phyloP scores from a whole-genome alignment of 176 grass and related monocot species.

The Rhynchospora tenuis region DNA sequence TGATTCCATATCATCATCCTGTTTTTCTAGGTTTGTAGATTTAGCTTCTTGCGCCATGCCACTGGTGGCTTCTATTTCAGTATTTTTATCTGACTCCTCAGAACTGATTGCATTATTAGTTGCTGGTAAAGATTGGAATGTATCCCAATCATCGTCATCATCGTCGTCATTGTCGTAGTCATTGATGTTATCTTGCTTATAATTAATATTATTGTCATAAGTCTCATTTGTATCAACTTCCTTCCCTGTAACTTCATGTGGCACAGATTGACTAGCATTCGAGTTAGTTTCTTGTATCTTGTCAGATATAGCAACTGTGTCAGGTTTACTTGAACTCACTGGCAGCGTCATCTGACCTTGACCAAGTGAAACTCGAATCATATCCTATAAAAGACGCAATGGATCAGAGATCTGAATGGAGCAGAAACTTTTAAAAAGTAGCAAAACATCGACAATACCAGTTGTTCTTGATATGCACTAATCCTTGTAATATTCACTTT shows the following conservation, averaged over 20 bases:
- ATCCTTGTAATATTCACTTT: slow-evolving; percentile 11
- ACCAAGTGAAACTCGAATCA: slow-evolving; percentile 78
- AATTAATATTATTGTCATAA: neutral
- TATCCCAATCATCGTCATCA: slow-evolving; percentile 79
- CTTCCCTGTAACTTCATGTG: slow-evolving; percentile 26
- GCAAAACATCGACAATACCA: neutral
- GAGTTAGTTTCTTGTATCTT: slow-evolving; percentile 27
- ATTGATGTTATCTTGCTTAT: slow-evolving; percentile 22
- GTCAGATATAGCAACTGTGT: slow-evolving; percentile 32
- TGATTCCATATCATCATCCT: neutral
- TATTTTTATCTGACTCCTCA: slow-evolving; percentile 5
- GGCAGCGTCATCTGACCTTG: slow-evolving; percentile 43
- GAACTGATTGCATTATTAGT: slow-evolving; percentile 25
- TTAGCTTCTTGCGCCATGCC: slow-evolving; percentile 1
- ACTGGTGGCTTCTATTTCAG: neutral
- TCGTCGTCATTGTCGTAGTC: slow-evolving; percentile 44
- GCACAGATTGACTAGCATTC: slow-evolving; percentile 15
- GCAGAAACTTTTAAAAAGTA: neutral
- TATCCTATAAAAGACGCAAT: slow-evolving; percentile 48
- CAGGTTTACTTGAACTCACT: slow-evolving; percentile 28
- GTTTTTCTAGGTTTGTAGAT: neutral
- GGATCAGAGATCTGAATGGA: slow-evolving; percentile 6
- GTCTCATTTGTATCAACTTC: slow-evolving; percentile 13
- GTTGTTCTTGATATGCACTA: neutral
- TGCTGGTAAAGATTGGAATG: slow-evolving; percentile 82